These are phyloP conservation scores for Candida dendrica DNA, from an alignment of 805 yeast genomes.

Conservation along the genomic window DNA sequence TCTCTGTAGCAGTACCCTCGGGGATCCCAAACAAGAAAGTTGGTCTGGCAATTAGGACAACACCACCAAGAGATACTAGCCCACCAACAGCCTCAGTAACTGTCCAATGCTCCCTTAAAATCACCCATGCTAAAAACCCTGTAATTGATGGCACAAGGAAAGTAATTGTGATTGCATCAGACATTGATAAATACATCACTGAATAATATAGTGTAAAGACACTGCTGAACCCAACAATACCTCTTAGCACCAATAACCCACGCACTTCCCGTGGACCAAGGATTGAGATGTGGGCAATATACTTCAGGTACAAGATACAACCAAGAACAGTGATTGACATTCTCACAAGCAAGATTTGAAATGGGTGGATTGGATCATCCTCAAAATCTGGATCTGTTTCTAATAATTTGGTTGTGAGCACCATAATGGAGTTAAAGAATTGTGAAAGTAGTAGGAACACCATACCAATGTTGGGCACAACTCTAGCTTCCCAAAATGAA, in stretches of 20 bases:
- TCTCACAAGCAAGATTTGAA: conserved; percentile 70
- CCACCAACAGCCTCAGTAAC: conserved; percentile 65
- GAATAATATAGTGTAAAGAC: conserved; percentile 76
- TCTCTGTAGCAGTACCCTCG: conserved; percentile 18
- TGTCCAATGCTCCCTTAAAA: conserved; percentile 62
- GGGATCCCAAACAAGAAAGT: conserved; percentile 53
- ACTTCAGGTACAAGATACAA: conserved; percentile 48
- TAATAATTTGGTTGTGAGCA: conserved; percentile 65
- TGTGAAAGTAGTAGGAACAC: conserved; percentile 54
- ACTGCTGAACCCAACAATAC: conserved; percentile 70
- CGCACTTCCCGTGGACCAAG: conserved; percentile 63
- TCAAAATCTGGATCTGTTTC: conserved; percentile 56
- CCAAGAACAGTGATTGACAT: conserved; percentile 65
- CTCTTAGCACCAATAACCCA: conserved; percentile 49
- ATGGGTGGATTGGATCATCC: conserved; percentile 56
- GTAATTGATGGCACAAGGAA: conserved; percentile 75
- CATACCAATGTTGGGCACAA: conserved; percentile 38
- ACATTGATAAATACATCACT: conserved; percentile 61
- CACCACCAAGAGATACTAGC: conserved; percentile 63
- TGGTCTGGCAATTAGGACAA: conserved; percentile 76
- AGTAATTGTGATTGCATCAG: conserved; percentile 77
- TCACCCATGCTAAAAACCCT: conserved; percentile 61
- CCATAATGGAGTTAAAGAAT: conserved; percentile 72
- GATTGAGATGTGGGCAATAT: conserved; percentile 49
- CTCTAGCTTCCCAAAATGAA: conserved; percentile 1